phyloP scores from a whole-genome alignment of 305 asterid genomes.

The Withania somnifera region DNA sequence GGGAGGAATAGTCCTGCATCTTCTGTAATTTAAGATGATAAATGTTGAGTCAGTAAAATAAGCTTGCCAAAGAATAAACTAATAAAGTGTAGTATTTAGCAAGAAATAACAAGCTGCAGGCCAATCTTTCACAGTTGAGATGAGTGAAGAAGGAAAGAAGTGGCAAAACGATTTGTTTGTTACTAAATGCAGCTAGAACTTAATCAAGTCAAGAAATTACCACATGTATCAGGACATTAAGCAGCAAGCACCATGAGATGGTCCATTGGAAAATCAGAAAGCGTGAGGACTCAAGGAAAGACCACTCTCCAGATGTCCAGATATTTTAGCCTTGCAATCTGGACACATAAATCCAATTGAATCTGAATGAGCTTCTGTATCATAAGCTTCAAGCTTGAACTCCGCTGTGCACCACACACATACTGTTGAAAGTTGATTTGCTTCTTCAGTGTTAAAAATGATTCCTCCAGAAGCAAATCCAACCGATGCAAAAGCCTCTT shows the following conservation, averaged over 20 bases:
- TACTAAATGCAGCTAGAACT: background rate
- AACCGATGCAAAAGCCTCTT: slow-evolving; percentile 44
- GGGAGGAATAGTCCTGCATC: background rate
- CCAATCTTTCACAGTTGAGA: background rate
- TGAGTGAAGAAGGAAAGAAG: background rate
- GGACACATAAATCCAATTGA: slow-evolving; percentile 97
- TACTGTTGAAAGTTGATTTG: slow-evolving; percentile 51
- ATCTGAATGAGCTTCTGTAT: slow-evolving; percentile 69
- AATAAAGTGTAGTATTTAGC: background rate
- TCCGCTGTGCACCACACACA: slow-evolving; percentile 96
- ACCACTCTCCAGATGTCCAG: slow-evolving; percentile 64
- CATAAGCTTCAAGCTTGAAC: slow-evolving; percentile 68
- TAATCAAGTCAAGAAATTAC: background rate
- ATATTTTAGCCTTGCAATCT: slow-evolving; percentile 77
- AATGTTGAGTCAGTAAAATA: background rate
- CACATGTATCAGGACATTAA: slow-evolving; percentile 11
- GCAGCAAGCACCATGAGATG: slow-evolving; percentile 3
- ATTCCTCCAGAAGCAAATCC: slow-evolving; percentile 49
- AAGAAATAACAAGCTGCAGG: background rate
- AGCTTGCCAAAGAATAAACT: background rate
- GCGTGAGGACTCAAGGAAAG: slow-evolving; percentile 45
- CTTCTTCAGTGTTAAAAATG: slow-evolving; percentile 28
- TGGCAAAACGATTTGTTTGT: background rate
- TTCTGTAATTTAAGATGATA: background rate
- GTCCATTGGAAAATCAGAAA: slow-evolving; percentile 24